Evolutionary conservation across 2,329 filamentous ascomycete genomes (phyloP).

Genomic region (Verticillium nubilum): DNA sequence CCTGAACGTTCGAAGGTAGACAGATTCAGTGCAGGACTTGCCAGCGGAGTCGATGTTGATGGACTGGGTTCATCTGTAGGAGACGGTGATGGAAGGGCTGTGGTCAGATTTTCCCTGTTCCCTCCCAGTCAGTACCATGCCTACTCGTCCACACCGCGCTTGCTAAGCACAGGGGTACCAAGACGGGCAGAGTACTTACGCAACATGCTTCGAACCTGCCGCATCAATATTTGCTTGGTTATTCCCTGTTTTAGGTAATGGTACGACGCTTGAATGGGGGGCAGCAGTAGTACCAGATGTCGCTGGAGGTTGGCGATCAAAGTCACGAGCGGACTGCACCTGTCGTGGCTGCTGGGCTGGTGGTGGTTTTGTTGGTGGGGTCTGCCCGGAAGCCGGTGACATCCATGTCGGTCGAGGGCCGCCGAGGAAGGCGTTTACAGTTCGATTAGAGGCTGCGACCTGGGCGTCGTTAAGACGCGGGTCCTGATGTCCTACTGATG

Average conservation of each 20-base stretch:
- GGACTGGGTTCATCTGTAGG: conserved; percentile 57
- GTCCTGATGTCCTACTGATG: conserved; percentile 6
- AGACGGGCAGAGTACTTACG: not conserved
- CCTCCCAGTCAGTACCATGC: not conserved
- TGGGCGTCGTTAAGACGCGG: conserved; percentile 12
- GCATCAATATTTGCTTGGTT: not conserved
- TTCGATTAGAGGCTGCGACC: conserved; percentile 34
- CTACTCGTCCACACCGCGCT: not conserved
- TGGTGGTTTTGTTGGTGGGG: not conserved
- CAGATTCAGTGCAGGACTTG: not conserved
- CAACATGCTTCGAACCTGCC: not conserved
- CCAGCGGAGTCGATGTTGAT: conserved; percentile 8
- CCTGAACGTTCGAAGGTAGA: not conserved
- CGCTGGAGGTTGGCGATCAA: not conserved
- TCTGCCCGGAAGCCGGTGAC: not conserved
- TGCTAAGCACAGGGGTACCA: not conserved
- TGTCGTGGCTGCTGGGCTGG: not conserved
- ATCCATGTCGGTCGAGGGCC: not conserved
- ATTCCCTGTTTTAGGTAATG: not conserved
- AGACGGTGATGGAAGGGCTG: conserved; percentile 55
- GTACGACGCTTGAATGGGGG: not conserved
- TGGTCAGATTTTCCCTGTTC: too few species aligned
- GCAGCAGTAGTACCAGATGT: not conserved
- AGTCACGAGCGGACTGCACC: not conserved
- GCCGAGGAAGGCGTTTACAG: conserved; percentile 32